Conservation (phyloP, 495 filamentous ascomycete species). For the Achaetomiella virescens region DNA sequence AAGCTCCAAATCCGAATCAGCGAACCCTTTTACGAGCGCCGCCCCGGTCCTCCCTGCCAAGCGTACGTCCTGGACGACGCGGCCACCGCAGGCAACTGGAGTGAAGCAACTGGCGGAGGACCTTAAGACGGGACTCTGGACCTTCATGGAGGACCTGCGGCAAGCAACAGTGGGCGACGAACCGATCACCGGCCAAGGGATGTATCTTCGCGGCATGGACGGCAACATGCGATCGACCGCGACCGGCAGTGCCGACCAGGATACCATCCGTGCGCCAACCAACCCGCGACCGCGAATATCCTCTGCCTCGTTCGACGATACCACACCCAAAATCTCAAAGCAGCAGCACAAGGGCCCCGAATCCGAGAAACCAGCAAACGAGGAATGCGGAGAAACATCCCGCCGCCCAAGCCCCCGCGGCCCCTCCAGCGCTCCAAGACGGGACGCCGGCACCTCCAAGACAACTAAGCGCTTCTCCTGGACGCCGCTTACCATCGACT, state of each 20-base stretch:
- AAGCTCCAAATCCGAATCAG: conserved; percentile 11
- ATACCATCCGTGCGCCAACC: conserved; percentile 33
- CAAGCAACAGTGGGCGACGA: conserved; percentile 96
- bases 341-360: neutral
- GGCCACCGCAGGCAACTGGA: conserved; percentile 30
- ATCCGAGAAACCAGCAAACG: neutral
- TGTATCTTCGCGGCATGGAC: conserved; percentile 30
- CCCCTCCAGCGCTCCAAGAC: conserved; percentile 26
- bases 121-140: conserved; percentile 87
- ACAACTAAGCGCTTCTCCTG: conserved; percentile 41
- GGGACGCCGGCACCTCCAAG: conserved; percentile 24
- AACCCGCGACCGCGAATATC: conserved; percentile 16
- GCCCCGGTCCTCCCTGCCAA: conserved; percentile 29
- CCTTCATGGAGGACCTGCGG: conserved; percentile 88
- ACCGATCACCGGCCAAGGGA: conserved; percentile 54
- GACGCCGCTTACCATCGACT: conserved; percentile 42
- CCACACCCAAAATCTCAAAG: neutral
- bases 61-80: conserved; percentile 44
- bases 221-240: conserved; percentile 36
- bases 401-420: conserved; percentile 12
- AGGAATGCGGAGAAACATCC: neutral
- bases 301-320: conserved; percentile 23
- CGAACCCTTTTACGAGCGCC: conserved; percentile 17
- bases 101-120: conserved; percentile 85
- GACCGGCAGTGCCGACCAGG: conserved; percentile 29